A percentile compares a stretch with the other conserved stretches of the same genome.
These are phyloP conservation scores for Fistulina hepatica DNA, from an alignment of 1,284 basidiomycete species.

Conservation along the genomic window DNA sequence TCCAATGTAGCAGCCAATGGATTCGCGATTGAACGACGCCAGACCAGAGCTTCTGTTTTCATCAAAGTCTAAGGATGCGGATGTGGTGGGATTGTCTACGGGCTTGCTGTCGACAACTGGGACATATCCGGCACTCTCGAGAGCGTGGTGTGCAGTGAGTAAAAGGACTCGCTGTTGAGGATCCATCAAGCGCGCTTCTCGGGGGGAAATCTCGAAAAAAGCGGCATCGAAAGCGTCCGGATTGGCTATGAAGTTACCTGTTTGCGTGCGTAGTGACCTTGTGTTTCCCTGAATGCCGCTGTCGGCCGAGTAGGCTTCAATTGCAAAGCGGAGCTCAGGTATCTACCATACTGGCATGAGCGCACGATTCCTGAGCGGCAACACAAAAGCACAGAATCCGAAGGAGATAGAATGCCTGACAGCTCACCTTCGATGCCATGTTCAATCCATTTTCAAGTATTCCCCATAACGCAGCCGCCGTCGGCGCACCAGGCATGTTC, in stretches of 20 bases:
- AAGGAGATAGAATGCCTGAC: constrained; percentile 1
- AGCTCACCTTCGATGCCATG: constrained; percentile 44
- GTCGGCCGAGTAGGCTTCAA: constrained; percentile 29
- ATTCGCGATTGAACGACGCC: constrained; percentile 21
- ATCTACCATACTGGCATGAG: no score
- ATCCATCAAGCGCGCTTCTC: constrained; percentile 64
- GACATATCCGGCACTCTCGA: constrained; percentile 61
- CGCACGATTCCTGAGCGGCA: no score
- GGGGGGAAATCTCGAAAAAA: constrained; percentile 62
- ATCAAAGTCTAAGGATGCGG: no score
- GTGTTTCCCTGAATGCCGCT: constrained; percentile 21
- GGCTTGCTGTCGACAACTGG: constrained; percentile 44
- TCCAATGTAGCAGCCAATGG: constrained; percentile 56
- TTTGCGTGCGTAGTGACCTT: constrained; percentile 40
- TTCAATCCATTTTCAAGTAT: constrained; percentile 45
- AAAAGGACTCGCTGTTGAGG: constrained; percentile 62
- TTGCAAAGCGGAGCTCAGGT: constrained; percentile 44
- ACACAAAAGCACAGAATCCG: constrained; percentile 3
- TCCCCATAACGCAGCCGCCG: constrained; percentile 42
- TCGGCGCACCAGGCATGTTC: constrained; percentile 47
- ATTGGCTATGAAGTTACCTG: constrained; percentile 53
- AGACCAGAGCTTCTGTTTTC: no score
- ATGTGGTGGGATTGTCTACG: constrained; percentile 36
- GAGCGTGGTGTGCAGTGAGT: constrained; percentile 52
- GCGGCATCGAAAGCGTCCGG: constrained; percentile 52